Conservation (phyloP, 75 land plant genomes). For the Selaginella tamariscina region DNA sequence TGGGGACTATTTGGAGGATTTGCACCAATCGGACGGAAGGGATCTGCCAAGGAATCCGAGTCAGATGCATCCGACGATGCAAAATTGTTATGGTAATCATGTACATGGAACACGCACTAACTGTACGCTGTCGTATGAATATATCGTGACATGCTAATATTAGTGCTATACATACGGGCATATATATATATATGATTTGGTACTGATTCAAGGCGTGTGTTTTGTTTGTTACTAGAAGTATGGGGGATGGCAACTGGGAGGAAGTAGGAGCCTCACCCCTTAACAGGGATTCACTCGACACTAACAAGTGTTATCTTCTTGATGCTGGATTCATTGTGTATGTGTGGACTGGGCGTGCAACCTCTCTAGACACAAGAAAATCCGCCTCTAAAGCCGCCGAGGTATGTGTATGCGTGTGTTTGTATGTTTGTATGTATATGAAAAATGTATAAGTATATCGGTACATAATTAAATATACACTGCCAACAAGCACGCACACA, state of each 20-base stretch:
- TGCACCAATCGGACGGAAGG: slow-evolving; percentile 80
- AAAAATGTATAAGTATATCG: neutral
- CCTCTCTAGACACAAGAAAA: slow-evolving; percentile 76
- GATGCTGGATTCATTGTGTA: slow-evolving; percentile 75
- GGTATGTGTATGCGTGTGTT: slow-evolving; percentile 24
- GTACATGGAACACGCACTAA: too few species aligned
- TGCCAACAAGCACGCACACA: neutral
- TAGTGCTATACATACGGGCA: too few species aligned
- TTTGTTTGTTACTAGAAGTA: slow-evolving; percentile 31
- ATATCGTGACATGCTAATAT: too few species aligned
- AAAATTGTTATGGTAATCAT: slow-evolving; percentile 1
- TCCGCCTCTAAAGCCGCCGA: slow-evolving; percentile 58
- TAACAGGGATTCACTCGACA: slow-evolving; percentile 57
- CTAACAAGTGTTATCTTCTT: slow-evolving; percentile 68
- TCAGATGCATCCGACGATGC: neutral
- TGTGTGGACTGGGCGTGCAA: slow-evolving; percentile 89
- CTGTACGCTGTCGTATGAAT: too few species aligned
- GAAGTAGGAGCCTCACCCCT: slow-evolving; percentile 44
- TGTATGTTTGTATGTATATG: neutral
- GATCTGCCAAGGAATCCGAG: slow-evolving; percentile 22
- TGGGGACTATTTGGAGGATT: slow-evolving; percentile 98
- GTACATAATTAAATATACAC: too few species aligned
- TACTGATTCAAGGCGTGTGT: slow-evolving; percentile 12
- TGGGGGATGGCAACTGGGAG: slow-evolving; percentile 50
- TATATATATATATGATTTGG: too few species aligned